These are phyloP conservation scores for Coelastrella sp. DNA, from an alignment of 139 green algal species.

Conservation along the genomic window DNA sequence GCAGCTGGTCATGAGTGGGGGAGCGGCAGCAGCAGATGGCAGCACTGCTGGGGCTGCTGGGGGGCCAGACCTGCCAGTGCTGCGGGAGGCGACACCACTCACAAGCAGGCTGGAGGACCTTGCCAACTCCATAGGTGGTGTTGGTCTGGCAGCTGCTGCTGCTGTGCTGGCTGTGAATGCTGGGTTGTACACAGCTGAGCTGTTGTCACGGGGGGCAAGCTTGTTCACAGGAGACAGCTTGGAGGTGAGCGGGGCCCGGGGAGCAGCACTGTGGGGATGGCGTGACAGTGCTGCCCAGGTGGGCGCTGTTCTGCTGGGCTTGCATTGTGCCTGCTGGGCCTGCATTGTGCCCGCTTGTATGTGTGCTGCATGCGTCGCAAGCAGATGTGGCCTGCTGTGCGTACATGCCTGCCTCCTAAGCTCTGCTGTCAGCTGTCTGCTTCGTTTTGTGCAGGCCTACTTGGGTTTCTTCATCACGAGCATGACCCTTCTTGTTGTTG, in stretches of 20 bases:
- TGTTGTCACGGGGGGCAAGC: slow-evolving; percentile 18
- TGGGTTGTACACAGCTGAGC: slow-evolving; percentile 46
- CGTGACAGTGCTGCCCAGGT: background rate
- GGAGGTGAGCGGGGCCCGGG: background rate
- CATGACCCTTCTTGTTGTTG: slow-evolving; percentile 93
- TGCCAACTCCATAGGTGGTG: slow-evolving; percentile 78
- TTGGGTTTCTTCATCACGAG: slow-evolving; percentile 82
- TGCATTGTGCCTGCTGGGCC: background rate
- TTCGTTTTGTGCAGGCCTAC: slow-evolving; percentile 63
- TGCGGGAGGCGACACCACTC: slow-evolving; percentile 80
- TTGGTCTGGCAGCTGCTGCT: slow-evolving; percentile 77
- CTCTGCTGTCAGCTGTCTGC: background rate
- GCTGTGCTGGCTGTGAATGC: slow-evolving; percentile 64
- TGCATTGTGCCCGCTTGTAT: background rate
- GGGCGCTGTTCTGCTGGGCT: background rate
- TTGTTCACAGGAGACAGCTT: slow-evolving; percentile 13
- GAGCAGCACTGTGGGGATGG: background rate
- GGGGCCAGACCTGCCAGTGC: slow-evolving; percentile 34
- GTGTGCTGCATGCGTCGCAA: background rate
- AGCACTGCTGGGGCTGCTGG: background rate
- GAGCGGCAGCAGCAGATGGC: background rate
- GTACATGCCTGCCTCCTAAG: background rate
- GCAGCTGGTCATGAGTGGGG: slow-evolving; percentile 3
- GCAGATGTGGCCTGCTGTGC: background rate
- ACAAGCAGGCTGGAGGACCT: slow-evolving; percentile 82